phyloP scores from a whole-genome alignment of 129 eudicot genomes.

The Kitagawia praeruptora region DNA sequence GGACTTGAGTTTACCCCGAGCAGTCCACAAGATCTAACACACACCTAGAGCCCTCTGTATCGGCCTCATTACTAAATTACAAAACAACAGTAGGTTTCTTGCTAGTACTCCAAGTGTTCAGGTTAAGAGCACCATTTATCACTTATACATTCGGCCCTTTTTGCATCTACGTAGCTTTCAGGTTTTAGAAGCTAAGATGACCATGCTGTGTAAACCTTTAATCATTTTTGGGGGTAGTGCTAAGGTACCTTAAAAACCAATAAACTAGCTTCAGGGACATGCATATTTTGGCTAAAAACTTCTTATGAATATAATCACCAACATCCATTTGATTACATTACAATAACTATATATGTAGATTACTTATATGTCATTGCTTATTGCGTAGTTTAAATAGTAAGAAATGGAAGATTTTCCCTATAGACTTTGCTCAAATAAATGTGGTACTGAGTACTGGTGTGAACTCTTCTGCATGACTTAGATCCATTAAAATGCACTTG shows the following conservation, averaged over 20 bases:
- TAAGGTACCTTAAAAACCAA: not conserved
- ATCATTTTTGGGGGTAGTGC: not conserved
- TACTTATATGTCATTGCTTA: not conserved
- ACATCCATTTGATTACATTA: not conserved
- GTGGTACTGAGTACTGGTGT: not conserved
- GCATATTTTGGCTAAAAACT: not conserved
- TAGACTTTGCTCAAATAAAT: not conserved
- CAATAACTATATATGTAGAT: not conserved
- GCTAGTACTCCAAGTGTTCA: not conserved
- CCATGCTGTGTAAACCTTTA: not conserved
- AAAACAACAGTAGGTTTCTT: not conserved
- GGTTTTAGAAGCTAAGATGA: not conserved
- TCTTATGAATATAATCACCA: not conserved
- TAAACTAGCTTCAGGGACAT: not conserved
- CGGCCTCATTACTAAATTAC: not conserved
- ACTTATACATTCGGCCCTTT: not conserved
- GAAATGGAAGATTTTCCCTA: not conserved
- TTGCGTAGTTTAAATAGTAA: not conserved
- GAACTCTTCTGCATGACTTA: not conserved
- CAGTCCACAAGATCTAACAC: not conserved
- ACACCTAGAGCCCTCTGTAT: not conserved
- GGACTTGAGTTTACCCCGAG: not conserved
- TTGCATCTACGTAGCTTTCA: not conserved
- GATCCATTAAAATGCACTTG: too few species aligned
- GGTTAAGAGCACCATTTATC: not conserved